These are phyloP conservation scores for Epichloe festucae DNA, from an alignment of 2,329 filamentous ascomycete genomes.

Conservation along the genomic window DNA sequence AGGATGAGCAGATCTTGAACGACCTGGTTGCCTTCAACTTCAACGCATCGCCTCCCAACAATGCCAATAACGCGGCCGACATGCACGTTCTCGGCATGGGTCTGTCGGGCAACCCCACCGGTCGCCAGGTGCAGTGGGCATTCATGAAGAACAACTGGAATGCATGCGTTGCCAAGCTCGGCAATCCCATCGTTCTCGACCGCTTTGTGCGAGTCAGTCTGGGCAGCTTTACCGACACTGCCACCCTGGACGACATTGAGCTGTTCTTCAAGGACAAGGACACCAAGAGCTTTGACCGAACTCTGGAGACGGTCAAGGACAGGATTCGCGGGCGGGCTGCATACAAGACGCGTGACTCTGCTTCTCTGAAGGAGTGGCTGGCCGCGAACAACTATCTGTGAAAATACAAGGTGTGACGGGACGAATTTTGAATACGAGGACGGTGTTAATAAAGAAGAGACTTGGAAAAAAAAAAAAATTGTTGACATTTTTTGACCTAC, in stretches of 20 bases:
- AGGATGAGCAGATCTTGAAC: conserved; percentile 53
- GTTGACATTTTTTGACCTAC: no score
- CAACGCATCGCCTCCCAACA: conserved; percentile 42
- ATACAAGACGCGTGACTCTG: conserved; percentile 68
- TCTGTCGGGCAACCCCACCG: conserved; percentile 59
- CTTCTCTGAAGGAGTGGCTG: conserved; percentile 68
- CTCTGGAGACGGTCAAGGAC: conserved; percentile 73
- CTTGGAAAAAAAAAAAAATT: no score
- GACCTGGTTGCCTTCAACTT: conserved; percentile 67
- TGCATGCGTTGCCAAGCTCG: conserved; percentile 56
- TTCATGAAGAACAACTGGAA: conserved; percentile 80
- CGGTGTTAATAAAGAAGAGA: background rate
- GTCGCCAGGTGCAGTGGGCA: conserved; percentile 66
- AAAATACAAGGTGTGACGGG: conserved; percentile 3
- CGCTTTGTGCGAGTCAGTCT: conserved; percentile 72
- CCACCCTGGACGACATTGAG: conserved; percentile 62
- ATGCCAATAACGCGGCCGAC: conserved; percentile 72
- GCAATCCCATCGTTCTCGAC: conserved; percentile 78
- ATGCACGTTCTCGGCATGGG: conserved; percentile 69
- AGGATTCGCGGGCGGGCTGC: conserved; percentile 71
- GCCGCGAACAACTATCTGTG: conserved; percentile 31
- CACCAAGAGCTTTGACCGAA: conserved; percentile 73
- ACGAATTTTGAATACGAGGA: background rate
- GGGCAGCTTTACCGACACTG: conserved; percentile 61
- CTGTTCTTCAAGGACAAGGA: conserved; percentile 80